Percentiles rank a stretch among this genome's conserved stretches.
These are phyloP conservation scores for Cutaneotrichosporon sp. DNA, from an alignment of 1,284 basidiomycete genomes.

Conservation along the genomic window DNA sequence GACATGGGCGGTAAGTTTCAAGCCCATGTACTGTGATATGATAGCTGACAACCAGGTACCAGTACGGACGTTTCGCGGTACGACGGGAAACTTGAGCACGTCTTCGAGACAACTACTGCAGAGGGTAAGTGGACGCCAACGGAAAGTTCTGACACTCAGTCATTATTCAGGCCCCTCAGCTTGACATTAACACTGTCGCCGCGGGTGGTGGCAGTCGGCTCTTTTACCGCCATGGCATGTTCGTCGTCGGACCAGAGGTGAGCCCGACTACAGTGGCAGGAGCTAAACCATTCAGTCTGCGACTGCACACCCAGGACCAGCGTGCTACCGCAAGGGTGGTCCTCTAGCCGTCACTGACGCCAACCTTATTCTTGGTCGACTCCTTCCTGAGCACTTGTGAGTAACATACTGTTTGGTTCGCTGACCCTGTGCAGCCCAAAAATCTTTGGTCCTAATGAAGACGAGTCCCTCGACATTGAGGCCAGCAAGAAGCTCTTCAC, in stretches of 20 bases:
- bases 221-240: slow-evolving; percentile 40
- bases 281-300: slow-evolving; percentile 9
- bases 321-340: slow-evolving; percentile 42
- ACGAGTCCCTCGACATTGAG: slow-evolving; percentile 50
- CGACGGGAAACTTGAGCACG: slow-evolving; percentile 31
- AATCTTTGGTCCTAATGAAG: slow-evolving; percentile 52
- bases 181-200: slow-evolving; percentile 38
- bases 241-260: slow-evolving; percentile 22
- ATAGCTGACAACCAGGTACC: slow-evolving; percentile 52
- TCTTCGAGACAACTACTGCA: slow-evolving; percentile 67
- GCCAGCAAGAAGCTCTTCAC: slow-evolving; percentile 45
- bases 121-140: slow-evolving; percentile 47
- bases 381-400: slow-evolving; percentile 53
- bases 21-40: not conserved
- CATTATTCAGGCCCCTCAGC: slow-evolving; percentile 70
- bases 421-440: slow-evolving; percentile 19
- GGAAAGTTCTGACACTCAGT: slow-evolving; percentile 52
- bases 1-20: slow-evolving; percentile 53
- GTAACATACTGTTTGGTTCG: not conserved
- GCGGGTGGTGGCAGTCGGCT: slow-evolving; percentile 44
- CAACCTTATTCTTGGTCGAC: slow-evolving; percentile 43
- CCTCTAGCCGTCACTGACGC: slow-evolving; percentile 45
- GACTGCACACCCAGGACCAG: slow-evolving; percentile 53
- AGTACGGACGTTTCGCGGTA: slow-evolving; percentile 56
- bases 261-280: not conserved